These are phyloP conservation scores for Fraxinus greggii DNA, from an alignment of 305 asterid species.

Conservation along the genomic window DNA sequence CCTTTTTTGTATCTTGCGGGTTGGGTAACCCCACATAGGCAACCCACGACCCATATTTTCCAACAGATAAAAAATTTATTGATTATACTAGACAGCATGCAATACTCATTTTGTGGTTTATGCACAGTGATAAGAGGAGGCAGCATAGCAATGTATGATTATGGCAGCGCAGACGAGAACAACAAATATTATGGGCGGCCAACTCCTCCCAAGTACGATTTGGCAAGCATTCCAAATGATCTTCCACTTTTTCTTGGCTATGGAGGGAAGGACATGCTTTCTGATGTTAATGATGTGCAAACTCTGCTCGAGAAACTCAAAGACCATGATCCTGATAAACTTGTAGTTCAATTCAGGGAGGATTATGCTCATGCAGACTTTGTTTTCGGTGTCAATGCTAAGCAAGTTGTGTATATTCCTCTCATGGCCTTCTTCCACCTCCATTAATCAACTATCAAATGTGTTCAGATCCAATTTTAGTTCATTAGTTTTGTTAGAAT, in stretches of 20 bases:
- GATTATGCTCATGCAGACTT: slow-evolving; percentile 72
- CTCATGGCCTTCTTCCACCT: slow-evolving; percentile 46
- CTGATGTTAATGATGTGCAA: slow-evolving; percentile 60
- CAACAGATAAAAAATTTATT: too few relatives aligned
- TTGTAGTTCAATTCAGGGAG: slow-evolving; percentile 38
- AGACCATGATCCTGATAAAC: slow-evolving; percentile 51
- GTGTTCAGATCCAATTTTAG: neutral
- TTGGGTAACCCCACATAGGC: neutral
- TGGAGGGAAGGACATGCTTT: slow-evolving; percentile 66
- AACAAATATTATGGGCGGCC: slow-evolving; percentile 56
- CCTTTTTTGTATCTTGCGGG: neutral
- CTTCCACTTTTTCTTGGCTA: slow-evolving; percentile 59
- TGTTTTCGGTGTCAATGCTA: slow-evolving; percentile 54
- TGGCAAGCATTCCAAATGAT: slow-evolving; percentile 50
- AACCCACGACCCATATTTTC: neutral
- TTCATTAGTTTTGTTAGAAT: slow-evolving; percentile 1
- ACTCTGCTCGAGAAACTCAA: slow-evolving; percentile 37
- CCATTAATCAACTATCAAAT: slow-evolving; percentile 21
- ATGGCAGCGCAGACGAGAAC: slow-evolving; percentile 50
- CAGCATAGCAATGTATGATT: slow-evolving; percentile 59
- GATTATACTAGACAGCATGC: too few relatives aligned
- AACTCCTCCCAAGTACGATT: slow-evolving; percentile 57
- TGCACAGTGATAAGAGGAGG: slow-evolving; percentile 61
- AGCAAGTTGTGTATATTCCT: slow-evolving; percentile 33
- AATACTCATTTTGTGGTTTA: neutral